Evolutionary conservation across 805 yeast genomes (phyloP), one percentile per base, ranked within the genome.

Genomic region (Candida morakotiae): DNA sequence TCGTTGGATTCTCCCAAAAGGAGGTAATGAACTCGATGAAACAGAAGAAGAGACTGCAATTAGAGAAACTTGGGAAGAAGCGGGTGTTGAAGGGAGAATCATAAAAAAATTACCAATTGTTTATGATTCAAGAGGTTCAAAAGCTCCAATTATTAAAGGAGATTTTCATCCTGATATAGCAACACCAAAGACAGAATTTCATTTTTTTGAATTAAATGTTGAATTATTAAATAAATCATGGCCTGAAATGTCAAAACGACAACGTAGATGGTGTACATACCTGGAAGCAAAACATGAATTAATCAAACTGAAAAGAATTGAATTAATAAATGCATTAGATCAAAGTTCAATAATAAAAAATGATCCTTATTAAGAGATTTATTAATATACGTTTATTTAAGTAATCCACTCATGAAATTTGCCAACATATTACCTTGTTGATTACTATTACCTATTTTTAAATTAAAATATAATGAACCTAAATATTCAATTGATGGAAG

Each of bases 1-100:
- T 40, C 71, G 71, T 47, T 91, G 96, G 95, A 86, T 93, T 6
- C 59, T 93, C 3, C 98, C 98, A 4, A 93, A 93, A 57, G 98
- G 98, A 23, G 98, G 98, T 1, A 80, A 89, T 27, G 98, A 93
- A 60, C 55, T 56, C 20, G 98, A 93, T 58, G 98, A 87, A 58
- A 60, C 64, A 3, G 72, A 66, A 28, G 58, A 55, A 6, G 55
- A 62, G 3, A 64, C 85, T 4, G 97, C 97, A 0, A 65, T 73
- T 13, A 69, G 98, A 41, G 98, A 93, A 55, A 86, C 95, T 0
- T 93, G 98, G 98, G 98, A 93, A 58, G 98, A 93, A 62, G 93
- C 95, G 0, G 98, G 98, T 0, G 85, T 85, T 17, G 74, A 73
- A 24, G 96, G 97, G 6, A 62, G 56, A 13, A 69, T 88, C 3